Evolutionary conservation across 2,329 filamentous ascomycete species (phyloP), one percentile per base, ranked within the genome.

Genomic region (Alternaria longipes): DNA sequence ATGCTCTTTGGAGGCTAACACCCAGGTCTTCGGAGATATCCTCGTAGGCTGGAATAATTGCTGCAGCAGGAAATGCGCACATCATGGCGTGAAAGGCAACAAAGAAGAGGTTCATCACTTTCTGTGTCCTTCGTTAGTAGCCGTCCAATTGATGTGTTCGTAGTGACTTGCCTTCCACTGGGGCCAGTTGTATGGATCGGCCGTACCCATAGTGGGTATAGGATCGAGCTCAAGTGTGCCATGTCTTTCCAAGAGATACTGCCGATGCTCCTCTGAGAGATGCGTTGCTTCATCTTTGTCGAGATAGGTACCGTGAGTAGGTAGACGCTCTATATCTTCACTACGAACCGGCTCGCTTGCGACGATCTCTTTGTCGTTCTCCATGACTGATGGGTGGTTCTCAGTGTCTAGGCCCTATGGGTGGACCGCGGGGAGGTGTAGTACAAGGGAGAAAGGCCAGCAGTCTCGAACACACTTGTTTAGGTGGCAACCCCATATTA

Each of bases 51-150:
- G 84, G 82, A 60, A 86, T 84, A 63, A 88, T 86, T 5, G 81
- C 75, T 0, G 85, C 80, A 0, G 86, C 84, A 1, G 80, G 84
- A 64, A 88, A 87, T 1, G 84, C 85, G 45, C 81, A 81, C 83
- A 87, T 87, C 74, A 83, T 83, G 28, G 85, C 84, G 57, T 88
- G 84, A 67, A 86, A 85, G 0, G 85, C 83, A 16, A 89, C 84
- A 9, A 87, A 80, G 11, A 81, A 57, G 0, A 89, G 75, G 59
- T 87, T 86, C 55, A 78, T 58, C 1, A 79, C 71, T 82, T 87
- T 87, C 84, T 86, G 28, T 3, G 12, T 42, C 22, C 14, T 28
- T 38, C 11, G 42, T 61, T n/a, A 61, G 49, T 9, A 16, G 11
- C 12, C 4, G 5, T 28, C n/a, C 8, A 38, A 16, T n/a, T 32